Evolutionary conservation across 208 protist genomes (phyloP).

Genomic region (Vickermania spadyakhi): DNA sequence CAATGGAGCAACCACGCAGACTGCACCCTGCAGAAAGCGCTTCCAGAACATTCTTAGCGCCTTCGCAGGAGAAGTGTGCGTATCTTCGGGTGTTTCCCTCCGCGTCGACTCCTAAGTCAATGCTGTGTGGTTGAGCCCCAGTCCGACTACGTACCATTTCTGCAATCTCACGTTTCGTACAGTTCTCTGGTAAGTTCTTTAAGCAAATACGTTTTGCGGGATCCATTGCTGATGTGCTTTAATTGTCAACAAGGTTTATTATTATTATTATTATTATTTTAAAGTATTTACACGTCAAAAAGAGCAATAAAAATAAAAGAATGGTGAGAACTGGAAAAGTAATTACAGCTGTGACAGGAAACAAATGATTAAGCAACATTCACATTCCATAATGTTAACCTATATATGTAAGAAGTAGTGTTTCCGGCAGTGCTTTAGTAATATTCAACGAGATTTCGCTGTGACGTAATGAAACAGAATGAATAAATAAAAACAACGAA

Average conservation of each 20-base stretch:
- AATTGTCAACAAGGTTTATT: not conserved
- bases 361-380: not conserved
- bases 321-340: slow-evolving; percentile 3
- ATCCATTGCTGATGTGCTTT: slow-evolving; percentile 34
- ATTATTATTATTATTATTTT: not conserved
- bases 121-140: slow-evolving; percentile 68
- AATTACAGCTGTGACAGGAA: not conserved
- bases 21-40: slow-evolving; percentile 32
- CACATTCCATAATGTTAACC: not conserved
- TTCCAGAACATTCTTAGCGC: slow-evolving; percentile 67
- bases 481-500: too few species aligned
- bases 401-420: too few species aligned
- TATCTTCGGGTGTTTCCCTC: slow-evolving; percentile 54
- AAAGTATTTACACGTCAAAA: not conserved
- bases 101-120: slow-evolving; percentile 65
- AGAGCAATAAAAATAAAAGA: slow-evolving; percentile 7
- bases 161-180: slow-evolving; percentile 78
- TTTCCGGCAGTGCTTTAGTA: too few species aligned
- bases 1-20: slow-evolving; percentile 25
- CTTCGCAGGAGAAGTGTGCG: slow-evolving; percentile 80
- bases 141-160: slow-evolving; percentile 74
- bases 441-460: too few species aligned
- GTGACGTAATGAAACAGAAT: too few species aligned
- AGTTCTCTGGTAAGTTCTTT: slow-evolving; percentile 69
- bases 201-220: slow-evolving; percentile 81